Evolutionary conservation across 768 basidiomycete genomes (phyloP), one percentile per base, ranked within the genome.

Genomic region (Mycena rosella): DNA sequence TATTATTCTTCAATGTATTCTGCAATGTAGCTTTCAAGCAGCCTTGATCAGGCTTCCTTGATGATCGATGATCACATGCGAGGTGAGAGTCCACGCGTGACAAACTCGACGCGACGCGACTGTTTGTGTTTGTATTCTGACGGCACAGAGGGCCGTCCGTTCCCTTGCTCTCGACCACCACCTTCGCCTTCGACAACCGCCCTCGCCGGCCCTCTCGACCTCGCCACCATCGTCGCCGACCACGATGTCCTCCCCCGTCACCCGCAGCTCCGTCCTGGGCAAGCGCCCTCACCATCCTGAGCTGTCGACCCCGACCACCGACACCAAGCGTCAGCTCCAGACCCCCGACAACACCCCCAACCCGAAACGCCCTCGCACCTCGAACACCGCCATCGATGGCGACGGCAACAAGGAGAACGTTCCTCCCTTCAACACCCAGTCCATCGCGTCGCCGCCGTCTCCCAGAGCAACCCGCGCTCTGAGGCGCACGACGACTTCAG

Each of bases 341-440:
- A 89, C 90, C 0, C 90, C 91, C 8, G 88, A 91, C 68, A 79
- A 82, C 32, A 89, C 87, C 10, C 91, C 91, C 22, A 87, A 85
- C 72, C 81, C 86, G 38, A 93, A 93, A 79, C 90, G 92, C 60
- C 79, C 85, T 48, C 86, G 88, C 58, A 87, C 84, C 20, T 83
- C 85, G 18, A 74, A 76, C 18, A 77, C 77, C 7, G 67, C 76
- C 34, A 59, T 84, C 22, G 89, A 90, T 67, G 87, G 85, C 45
- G 87, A 89, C 56, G 81, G 83, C 26, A 93, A 93, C 78, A 93
- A 93, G 81, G 92, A 93, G 77, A 93, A 93, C 72, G 84, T 93
- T 20, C 90, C 91, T n/a, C 92, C 92, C 2, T 84, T 86, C 69
- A 78, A 77, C 51, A 69, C 74, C 34, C 82, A 86, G 51, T 67